Percentiles rank a stretch among this genome's conserved stretches.
Evolutionary conservation across 805 yeast genomes (phyloP).

Genomic region (Millerozyma miso): DNA sequence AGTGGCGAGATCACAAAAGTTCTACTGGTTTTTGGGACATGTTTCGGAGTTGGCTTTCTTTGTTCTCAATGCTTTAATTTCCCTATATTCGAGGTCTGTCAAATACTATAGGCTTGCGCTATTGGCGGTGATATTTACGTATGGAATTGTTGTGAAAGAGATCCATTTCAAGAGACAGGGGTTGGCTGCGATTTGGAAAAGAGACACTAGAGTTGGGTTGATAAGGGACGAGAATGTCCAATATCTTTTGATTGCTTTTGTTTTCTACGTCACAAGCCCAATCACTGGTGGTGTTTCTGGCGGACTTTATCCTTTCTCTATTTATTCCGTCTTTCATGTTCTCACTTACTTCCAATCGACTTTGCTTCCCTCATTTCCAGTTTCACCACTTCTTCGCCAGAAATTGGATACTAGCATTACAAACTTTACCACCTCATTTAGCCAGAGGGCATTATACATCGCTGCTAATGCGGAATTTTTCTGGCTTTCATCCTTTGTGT

Average conservation of each 20-base stretch:
- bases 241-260: conserved; percentile 30
- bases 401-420: conserved; percentile 23
- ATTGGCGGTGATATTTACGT: conserved; percentile 53
- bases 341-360: conserved; percentile 36
- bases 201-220: conserved; percentile 13
- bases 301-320: conserved; percentile 30
- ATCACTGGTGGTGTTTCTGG: conserved; percentile 35
- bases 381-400: conserved; percentile 24
- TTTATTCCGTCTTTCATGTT: conserved; percentile 35
- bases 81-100: conserved; percentile 34
- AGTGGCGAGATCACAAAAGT: conserved; percentile 47
- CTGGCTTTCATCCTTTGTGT: conserved; percentile 16
- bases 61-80: conserved; percentile 31
- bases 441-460: conserved; percentile 32
- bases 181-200: conserved; percentile 6
- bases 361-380: conserved; percentile 32
- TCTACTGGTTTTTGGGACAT: conserved; percentile 70
- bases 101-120: conserved; percentile 34
- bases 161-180: conserved; percentile 42
- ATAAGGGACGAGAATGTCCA: conserved; percentile 40
- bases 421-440: conserved; percentile 25
- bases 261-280: conserved; percentile 26
- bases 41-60: conserved; percentile 44
- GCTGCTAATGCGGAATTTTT: conserved; percentile 35
- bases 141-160: conserved; percentile 59